These are phyloP conservation scores for Zoysia japonica DNA, from an alignment of 176 grass and related monocot species.

Conservation along the genomic window DNA sequence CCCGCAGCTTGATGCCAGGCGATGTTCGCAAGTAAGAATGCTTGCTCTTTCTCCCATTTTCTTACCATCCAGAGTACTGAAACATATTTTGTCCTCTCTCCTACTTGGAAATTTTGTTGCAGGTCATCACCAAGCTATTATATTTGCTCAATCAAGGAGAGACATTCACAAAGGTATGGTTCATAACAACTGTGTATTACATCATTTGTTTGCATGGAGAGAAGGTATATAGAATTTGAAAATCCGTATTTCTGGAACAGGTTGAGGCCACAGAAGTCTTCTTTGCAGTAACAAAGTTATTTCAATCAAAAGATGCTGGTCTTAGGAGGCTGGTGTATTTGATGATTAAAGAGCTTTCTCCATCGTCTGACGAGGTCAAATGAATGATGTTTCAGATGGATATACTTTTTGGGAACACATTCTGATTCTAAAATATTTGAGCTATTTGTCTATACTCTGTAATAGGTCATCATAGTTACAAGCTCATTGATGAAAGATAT, in stretches of 20 bases:
- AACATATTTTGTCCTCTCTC: conserved; percentile 25
- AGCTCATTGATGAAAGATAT: conserved; percentile 99
- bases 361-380: conserved; percentile 85
- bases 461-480: conserved; percentile 95
- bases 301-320: conserved; percentile 86
- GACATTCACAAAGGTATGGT: conserved; percentile 80
- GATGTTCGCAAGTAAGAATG: conserved; percentile 77
- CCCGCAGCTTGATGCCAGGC: conserved; percentile 79
- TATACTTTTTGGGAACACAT: not conserved
- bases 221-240: not conserved
- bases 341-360: conserved; percentile 99
- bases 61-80: not conserved
- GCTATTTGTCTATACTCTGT: not conserved
- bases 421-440: conserved; percentile 33
- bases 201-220: conserved; percentile 1
- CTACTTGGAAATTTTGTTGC: conserved; percentile 36
- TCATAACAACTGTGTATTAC: not conserved
- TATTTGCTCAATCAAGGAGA: conserved; percentile 99
- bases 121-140: conserved; percentile 97
- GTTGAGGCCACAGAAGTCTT: conserved; percentile 93
- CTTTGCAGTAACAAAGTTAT: conserved; percentile 96
- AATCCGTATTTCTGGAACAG: conserved; percentile 50
- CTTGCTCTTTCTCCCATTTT: conserved; percentile 17
- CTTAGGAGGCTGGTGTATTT: conserved; percentile 93
- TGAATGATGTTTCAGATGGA: conserved; percentile 26